Percentiles rank a stretch among this genome's conserved stretches.
These are phyloP conservation scores for Gymnopilus junonius DNA, from an alignment of 768 basidiomycete genomes.

Conservation along the genomic window DNA sequence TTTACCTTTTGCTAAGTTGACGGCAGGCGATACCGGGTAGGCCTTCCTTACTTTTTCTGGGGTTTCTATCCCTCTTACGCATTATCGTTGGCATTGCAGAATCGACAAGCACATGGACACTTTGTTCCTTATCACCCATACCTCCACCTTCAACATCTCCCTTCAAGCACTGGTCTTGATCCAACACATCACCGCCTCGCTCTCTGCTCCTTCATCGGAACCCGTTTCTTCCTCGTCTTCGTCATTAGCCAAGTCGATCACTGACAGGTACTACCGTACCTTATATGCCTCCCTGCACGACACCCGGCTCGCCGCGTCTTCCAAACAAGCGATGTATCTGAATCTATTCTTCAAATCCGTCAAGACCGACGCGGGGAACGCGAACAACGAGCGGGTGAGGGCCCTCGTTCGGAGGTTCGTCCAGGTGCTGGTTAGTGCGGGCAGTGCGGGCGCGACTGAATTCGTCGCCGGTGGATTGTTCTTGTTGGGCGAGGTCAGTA, in stretches of 20 bases:
- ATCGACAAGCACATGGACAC: slow-evolving; percentile 89
- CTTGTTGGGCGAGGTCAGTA: slow-evolving; percentile 82
- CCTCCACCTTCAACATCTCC: slow-evolving; percentile 95
- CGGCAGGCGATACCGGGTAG: slow-evolving; percentile 67
- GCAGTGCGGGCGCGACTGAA: slow-evolving; percentile 71
- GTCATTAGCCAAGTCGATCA: slow-evolving; percentile 48
- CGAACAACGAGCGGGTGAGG: slow-evolving; percentile 63
- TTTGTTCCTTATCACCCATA: slow-evolving; percentile 93
- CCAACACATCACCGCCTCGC: slow-evolving; percentile 74
- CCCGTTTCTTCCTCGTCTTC: slow-evolving; percentile 44
- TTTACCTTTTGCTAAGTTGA: slow-evolving; percentile 87
- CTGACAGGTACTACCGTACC: slow-evolving; percentile 77
- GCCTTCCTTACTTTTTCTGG: slow-evolving; percentile 23
- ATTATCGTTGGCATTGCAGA: slow-evolving; percentile 39
- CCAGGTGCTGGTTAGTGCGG: slow-evolving; percentile 75
- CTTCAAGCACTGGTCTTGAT: slow-evolving; percentile 91
- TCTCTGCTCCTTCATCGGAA: slow-evolving; percentile 43
- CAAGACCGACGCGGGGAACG: slow-evolving; percentile 55
- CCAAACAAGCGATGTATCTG: slow-evolving; percentile 96
- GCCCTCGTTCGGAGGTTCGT: slow-evolving; percentile 85
- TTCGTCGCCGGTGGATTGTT: slow-evolving; percentile 90
- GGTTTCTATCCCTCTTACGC: background rate
- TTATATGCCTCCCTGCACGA: slow-evolving; percentile 92
- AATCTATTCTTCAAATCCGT: slow-evolving; percentile 92
- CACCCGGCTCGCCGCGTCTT: slow-evolving; percentile 74